Conservation (phyloP, 257 asterid species). For the Echium plantagineum region DNA sequence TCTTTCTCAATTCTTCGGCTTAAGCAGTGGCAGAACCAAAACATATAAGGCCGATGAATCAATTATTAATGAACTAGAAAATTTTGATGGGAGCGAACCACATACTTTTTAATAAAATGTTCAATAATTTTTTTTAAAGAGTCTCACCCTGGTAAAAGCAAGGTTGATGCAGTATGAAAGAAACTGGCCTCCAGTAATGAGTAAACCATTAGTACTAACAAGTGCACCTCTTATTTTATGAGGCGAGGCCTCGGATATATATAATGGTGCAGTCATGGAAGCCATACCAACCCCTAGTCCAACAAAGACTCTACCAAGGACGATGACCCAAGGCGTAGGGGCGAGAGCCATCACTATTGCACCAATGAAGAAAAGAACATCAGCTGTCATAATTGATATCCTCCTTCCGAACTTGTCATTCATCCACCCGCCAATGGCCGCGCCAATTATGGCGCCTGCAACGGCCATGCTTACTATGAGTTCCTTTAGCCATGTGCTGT, state of each 20-base stretch:
- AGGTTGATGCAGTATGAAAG: slow-evolving; percentile 43
- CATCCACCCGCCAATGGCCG: slow-evolving; percentile 53
- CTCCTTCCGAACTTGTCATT: slow-evolving; percentile 45
- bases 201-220: slow-evolving; percentile 51
- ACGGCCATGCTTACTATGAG: slow-evolving; percentile 63
- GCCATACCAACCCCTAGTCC: slow-evolving; percentile 73
- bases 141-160: slow-evolving; percentile 40
- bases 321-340: slow-evolving; percentile 37
- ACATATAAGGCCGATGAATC: too few relatives aligned
- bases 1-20: too few relatives aligned
- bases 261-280: slow-evolving; percentile 62
- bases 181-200: slow-evolving; percentile 58
- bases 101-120: too few relatives aligned
- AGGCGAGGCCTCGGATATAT: slow-evolving; percentile 63
- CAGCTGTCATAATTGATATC: slow-evolving; percentile 37
- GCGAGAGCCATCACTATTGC: slow-evolving; percentile 42
- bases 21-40: too few relatives aligned
- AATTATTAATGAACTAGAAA: too few relatives aligned
- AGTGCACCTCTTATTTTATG: slow-evolving; percentile 64
- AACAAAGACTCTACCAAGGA: slow-evolving; percentile 43
- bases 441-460: slow-evolving; percentile 61
- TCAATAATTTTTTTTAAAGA: too few relatives aligned
- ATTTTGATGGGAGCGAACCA: too few relatives aligned
- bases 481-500: slow-evolving; percentile 39
- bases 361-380: slow-evolving; percentile 41